These are phyloP conservation scores for Peronospora farinosa DNA, from an alignment of 352 stramenopile genomes.

Conservation along the genomic window DNA sequence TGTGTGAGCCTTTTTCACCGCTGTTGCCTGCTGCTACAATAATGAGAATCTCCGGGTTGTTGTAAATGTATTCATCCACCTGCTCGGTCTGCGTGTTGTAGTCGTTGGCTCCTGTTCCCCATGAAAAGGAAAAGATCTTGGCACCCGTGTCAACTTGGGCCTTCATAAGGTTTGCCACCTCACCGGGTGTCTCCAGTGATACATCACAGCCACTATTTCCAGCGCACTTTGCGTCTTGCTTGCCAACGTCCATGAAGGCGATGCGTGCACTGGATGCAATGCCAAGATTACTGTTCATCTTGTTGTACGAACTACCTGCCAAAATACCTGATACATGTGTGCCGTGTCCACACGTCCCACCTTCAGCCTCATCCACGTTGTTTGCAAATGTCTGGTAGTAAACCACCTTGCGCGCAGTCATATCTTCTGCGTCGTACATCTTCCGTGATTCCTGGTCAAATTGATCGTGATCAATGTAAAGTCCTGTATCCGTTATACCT, in stretches of 20 bases:
- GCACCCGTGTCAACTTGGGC: slow-evolving; percentile 47
- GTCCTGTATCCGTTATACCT: slow-evolving; percentile 64
- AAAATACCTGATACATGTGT: slow-evolving; percentile 85
- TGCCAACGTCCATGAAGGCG: slow-evolving; percentile 86
- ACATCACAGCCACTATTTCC: slow-evolving; percentile 37
- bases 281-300: slow-evolving; percentile 39
- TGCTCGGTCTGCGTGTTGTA: slow-evolving; percentile 54
- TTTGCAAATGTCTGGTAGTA: slow-evolving; percentile 79
- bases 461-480: slow-evolving; percentile 77
- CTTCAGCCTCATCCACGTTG: slow-evolving; percentile 53
- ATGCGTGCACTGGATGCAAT: slow-evolving; percentile 76
- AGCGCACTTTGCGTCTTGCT: slow-evolving; percentile 35
- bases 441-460: slow-evolving; percentile 52
- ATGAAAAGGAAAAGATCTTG: slow-evolving; percentile 68
- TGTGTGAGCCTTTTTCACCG: slow-evolving; percentile 50
- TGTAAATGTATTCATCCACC: slow-evolving; percentile 68
- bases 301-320: slow-evolving; percentile 50
- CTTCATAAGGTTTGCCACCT: slow-evolving; percentile 49
- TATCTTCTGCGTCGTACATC: slow-evolving; percentile 54
- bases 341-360: slow-evolving; percentile 70
- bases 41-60: slow-evolving; percentile 72
- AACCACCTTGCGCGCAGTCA: slow-evolving; percentile 68
- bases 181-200: slow-evolving; percentile 38
- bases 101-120: slow-evolving; percentile 53
- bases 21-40: slow-evolving; percentile 81